These are phyloP conservation scores for Diaporthe citriasiana DNA, from an alignment of 2,329 filamentous ascomycete genomes.

Conservation along the genomic window DNA sequence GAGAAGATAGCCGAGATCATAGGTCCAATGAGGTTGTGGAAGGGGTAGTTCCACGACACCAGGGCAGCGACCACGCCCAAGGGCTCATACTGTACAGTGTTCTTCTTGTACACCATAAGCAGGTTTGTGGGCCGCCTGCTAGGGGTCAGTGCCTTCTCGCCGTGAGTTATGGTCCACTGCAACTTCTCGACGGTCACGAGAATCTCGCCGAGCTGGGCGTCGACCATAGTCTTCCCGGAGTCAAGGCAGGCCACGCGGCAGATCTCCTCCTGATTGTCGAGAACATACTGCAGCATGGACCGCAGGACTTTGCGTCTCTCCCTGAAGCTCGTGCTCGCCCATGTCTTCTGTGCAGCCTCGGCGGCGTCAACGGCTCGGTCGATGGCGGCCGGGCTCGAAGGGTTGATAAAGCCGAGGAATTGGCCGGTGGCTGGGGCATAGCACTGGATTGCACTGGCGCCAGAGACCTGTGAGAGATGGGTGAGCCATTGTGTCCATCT, in stretches of 20 bases:
- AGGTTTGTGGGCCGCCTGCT: slow-evolving; percentile 87
- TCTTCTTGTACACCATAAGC: slow-evolving; percentile 95
- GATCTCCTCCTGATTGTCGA: slow-evolving; percentile 91
- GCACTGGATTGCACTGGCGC: slow-evolving; percentile 80
- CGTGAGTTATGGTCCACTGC: slow-evolving; percentile 92
- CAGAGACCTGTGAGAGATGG: slow-evolving; percentile 61
- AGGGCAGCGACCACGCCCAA: slow-evolving; percentile 92
- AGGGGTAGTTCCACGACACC: slow-evolving; percentile 97
- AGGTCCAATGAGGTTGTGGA: slow-evolving; percentile 77
- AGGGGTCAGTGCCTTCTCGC: slow-evolving; percentile 82
- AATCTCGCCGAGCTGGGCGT: slow-evolving; percentile 94
- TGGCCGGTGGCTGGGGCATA: slow-evolving; percentile 92
- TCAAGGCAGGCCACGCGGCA: slow-evolving; percentile 89
- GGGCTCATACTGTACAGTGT: slow-evolving; percentile 91
- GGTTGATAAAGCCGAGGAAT: slow-evolving; percentile 83
- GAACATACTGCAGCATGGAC: slow-evolving; percentile 84
- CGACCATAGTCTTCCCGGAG: slow-evolving; percentile 95
- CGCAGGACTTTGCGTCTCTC: slow-evolving; percentile 84
- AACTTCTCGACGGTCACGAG: slow-evolving; percentile 94
- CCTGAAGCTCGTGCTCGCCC: slow-evolving; percentile 83
- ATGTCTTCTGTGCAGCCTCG: slow-evolving; percentile 79
- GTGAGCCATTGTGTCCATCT: slow-evolving; percentile 3
- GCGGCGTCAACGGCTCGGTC: slow-evolving; percentile 84
- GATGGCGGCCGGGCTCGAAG: slow-evolving; percentile 81
- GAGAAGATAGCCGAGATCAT: slow-evolving; percentile 44